Percentiles rank a stretch among this genome's conserved stretches.
These are phyloP conservation scores for Cordia subcordata DNA, from an alignment of 257 asterid species.

Conservation along the genomic window DNA sequence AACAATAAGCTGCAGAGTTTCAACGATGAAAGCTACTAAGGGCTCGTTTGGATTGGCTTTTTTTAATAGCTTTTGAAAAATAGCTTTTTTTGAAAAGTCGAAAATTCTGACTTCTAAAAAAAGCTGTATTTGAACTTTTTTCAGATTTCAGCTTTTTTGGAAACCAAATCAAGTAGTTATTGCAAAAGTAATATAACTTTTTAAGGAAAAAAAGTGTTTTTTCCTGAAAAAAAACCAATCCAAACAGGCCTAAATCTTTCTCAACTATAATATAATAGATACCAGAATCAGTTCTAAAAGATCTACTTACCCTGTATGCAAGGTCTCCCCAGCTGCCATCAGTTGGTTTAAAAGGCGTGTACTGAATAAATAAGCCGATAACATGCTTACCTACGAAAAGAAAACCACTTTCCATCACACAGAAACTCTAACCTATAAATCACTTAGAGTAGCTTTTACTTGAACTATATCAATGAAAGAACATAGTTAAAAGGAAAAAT, in stretches of 20 bases:
- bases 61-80: no score
- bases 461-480: neutral
- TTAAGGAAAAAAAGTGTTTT: no score
- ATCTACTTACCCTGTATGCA: constrained; percentile 61
- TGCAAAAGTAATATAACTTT: no score
- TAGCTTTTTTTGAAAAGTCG: no score
- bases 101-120: no score
- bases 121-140: no score
- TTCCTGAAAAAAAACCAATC: no score
- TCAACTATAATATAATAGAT: neutral
- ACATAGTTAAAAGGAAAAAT: no score
- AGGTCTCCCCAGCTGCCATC: constrained; percentile 96
- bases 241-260: neutral
- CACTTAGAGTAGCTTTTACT: neutral
- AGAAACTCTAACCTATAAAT: neutral
- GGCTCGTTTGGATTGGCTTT: no score
- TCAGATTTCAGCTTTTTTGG: no score
- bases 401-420: neutral
- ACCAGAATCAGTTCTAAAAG: neutral
- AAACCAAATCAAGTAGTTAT: no score
- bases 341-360: constrained; percentile 84
- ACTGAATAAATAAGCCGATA: constrained; percentile 83
- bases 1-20: neutral
- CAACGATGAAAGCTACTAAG: neutral
- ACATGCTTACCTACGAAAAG: constrained; percentile 74